Evolutionary conservation across 208 protist species (phyloP).

Genomic region (Phytomonas francai): DNA sequence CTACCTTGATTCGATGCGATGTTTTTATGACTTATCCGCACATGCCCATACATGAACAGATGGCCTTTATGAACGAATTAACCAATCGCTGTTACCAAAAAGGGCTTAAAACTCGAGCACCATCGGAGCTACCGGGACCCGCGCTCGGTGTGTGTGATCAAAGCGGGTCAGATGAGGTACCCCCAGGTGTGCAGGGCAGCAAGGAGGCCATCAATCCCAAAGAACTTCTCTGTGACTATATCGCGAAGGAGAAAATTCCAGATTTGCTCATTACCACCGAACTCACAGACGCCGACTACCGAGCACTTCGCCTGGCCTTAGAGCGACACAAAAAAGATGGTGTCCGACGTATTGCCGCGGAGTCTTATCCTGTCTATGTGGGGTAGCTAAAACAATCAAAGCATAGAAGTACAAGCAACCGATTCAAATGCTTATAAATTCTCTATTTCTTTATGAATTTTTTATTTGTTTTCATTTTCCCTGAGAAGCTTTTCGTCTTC

Average conservation of each 20-base stretch:
- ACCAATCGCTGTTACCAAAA: conserved; percentile 10
- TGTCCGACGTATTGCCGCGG: conserved; percentile 22
- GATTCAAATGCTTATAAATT: background rate
- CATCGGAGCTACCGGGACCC: background rate
- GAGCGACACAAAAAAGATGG: conserved; percentile 61
- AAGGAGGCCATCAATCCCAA: background rate
- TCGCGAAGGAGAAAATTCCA: background rate
- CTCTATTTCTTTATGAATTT: background rate
- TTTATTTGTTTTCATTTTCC: background rate
- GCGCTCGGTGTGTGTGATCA: background rate
- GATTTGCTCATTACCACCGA: conserved; percentile 10
- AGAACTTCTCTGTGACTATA: conserved; percentile 17
- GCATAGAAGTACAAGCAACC: background rate
- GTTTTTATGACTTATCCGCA: conserved; percentile 60
- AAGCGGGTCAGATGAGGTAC: background rate
- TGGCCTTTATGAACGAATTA: conserved; percentile 28
- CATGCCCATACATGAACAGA: conserved; percentile 27
- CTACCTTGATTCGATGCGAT: conserved; percentile 54
- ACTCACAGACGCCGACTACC: conserved; percentile 22
- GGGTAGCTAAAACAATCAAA: background rate
- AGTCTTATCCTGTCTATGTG: conserved; percentile 6
- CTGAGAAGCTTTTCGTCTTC: background rate
- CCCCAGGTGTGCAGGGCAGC: background rate
- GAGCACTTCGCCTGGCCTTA: conserved; percentile 41
- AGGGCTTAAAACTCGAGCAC: background rate